Base-by-base conservation (phyloP, 495 filamentous ascomycete species). In the Neohortaea acidophila region DNA sequence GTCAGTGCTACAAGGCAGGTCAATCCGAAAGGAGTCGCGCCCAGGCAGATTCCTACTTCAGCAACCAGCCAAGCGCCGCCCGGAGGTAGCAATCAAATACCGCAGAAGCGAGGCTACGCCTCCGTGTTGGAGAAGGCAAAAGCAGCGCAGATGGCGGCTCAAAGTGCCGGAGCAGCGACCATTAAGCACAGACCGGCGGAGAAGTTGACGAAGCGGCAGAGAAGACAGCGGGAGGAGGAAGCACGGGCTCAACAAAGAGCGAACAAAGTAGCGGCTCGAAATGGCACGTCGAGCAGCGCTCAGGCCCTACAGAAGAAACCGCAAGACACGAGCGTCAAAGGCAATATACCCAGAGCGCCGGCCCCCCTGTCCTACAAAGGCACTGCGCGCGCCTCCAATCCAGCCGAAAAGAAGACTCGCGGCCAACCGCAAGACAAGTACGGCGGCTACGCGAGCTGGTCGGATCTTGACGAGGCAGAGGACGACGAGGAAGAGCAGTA, bases 121-220 rank as follows among this genome's bases (percentile, higher is more conserved):
- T 75, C 79, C 44, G 77, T 82, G 39, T 68, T 84, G 64, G 72
- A 70, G 14, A 64, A 72, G 40, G 79, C 72, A 6, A 65, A 74
- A 51, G 67, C 63, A 28, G 66, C 61, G 27, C 58, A 75, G 43
- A 41, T 22, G 19, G 58, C 48, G 24, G 39, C 54, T 13, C 47
- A 52, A 37, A 29, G 44, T 30, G 33, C 51, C 10, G 55, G 55
- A 8, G 41, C 58, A n/a, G 59, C 59, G 7, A 44, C 45, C 2
- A 60, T 67, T 47, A 67, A 60, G 33, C 61, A 65, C 37, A 64
- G 66, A 36, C 55, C 63, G 4, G 55, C 57, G 19, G 61, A 64
- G 33, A 58, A 60, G 22, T 40, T 61, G 14, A 51, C 53, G 1
- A 56, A 49, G 48, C n/a, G n/a, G n/a, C n/a, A n/a, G n/a, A n/a